Percentiles rank a stretch among this genome's conserved stretches.
These are phyloP conservation scores for Aquilaria yunnanensis DNA, from an alignment of 345 rosid species.

Conservation along the genomic window DNA sequence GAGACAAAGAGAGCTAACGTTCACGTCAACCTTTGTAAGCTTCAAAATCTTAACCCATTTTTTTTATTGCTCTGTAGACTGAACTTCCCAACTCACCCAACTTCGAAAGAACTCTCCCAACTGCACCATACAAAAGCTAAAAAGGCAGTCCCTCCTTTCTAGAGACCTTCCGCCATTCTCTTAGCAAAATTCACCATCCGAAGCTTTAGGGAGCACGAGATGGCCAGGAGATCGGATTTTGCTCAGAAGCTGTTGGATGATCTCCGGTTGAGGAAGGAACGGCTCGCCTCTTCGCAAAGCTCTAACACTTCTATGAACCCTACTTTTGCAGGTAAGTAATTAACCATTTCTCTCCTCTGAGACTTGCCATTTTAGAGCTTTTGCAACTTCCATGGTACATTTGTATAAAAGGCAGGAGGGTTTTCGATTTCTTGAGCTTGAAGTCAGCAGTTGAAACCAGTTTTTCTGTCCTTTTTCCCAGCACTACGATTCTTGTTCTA, in stretches of 20 bases:
- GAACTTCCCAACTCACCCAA: conserved; percentile 65
- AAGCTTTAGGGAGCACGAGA: conserved; percentile 21
- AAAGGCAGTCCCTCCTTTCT: not conserved
- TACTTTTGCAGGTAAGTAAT: conserved; percentile 35
- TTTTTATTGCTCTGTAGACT: conserved; percentile 20
- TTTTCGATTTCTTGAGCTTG: too few relatives aligned
- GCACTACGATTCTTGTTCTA: conserved; percentile 9
- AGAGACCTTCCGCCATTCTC: not conserved
- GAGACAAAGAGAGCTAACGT: conserved; percentile 40
- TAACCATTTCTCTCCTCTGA: not conserved
- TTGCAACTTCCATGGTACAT: too few relatives aligned
- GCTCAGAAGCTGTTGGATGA: conserved; percentile 93
- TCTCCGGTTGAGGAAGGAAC: conserved; percentile 73
- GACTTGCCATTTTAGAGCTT: too few relatives aligned
- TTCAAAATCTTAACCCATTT: conserved; percentile 20
- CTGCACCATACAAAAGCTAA: conserved; percentile 22
- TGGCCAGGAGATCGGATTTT: conserved; percentile 84
- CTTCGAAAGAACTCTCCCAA: conserved; percentile 66
- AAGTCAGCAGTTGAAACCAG: too few relatives aligned
- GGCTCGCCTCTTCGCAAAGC: conserved; percentile 49
- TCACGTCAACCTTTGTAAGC: conserved; percentile 48
- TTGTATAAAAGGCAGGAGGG: too few relatives aligned
- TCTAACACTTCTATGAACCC: conserved; percentile 25
- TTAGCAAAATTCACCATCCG: not conserved
- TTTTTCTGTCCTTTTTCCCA: too few relatives aligned